These are phyloP conservation scores for Calocybe indica DNA, from an alignment of 768 basidiomycete genomes.

Conservation along the genomic window DNA sequence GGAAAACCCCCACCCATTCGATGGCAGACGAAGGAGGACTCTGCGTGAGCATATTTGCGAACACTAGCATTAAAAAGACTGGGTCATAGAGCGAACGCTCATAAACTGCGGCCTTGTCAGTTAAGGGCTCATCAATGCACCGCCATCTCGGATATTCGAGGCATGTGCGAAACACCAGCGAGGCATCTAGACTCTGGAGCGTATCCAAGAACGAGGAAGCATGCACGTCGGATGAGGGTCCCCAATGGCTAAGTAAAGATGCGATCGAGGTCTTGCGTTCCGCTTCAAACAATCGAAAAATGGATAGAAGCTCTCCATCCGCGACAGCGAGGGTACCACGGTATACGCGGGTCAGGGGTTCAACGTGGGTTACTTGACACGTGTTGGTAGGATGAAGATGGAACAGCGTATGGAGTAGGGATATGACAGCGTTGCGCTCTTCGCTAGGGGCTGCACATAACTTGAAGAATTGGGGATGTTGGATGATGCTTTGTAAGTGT, in stretches of 20 bases:
- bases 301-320: constrained; percentile 63
- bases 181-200: constrained; percentile 64
- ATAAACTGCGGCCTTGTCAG: constrained; percentile 16
- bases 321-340: constrained; percentile 59
- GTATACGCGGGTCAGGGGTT: constrained; percentile 73
- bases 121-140: constrained; percentile 31
- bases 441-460: constrained; percentile 25
- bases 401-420: constrained; percentile 65
- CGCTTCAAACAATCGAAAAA: constrained; percentile 75
- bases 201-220: constrained; percentile 55
- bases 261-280: constrained; percentile 63
- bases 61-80: constrained; percentile 63
- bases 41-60: constrained; percentile 58
- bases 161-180: constrained; percentile 63
- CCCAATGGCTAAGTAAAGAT: constrained; percentile 64
- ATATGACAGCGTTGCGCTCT: constrained; percentile 41
- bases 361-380: constrained; percentile 79
- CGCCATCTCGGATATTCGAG: constrained; percentile 68
- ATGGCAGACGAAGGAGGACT: constrained; percentile 50
- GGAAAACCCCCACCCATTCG: constrained; percentile 83
- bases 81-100: constrained; percentile 70
- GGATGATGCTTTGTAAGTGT: constrained; percentile 68
- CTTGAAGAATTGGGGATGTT: constrained; percentile 58
- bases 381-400: constrained; percentile 73
- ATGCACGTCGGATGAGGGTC: constrained; percentile 33